These are phyloP conservation scores for Suillus paluster DNA, from an alignment of 768 basidiomycete genomes.

Conservation along the genomic window DNA sequence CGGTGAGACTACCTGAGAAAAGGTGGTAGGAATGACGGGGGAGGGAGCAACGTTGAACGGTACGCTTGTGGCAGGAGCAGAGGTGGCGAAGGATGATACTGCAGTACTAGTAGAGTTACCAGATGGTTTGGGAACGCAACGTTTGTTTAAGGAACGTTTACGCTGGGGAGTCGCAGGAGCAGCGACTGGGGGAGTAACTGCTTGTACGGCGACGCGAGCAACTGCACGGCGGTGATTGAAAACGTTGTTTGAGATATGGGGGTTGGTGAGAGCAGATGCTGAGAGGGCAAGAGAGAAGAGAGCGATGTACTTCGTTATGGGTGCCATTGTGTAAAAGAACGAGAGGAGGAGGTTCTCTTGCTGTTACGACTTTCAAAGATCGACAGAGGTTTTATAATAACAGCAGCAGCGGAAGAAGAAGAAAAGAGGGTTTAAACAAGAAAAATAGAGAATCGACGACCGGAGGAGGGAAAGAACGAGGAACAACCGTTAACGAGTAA, in stretches of 20 bases:
- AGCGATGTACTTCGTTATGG: slow-evolving; percentile 47
- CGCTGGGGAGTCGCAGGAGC: slow-evolving; percentile 13
- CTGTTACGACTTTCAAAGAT: no score
- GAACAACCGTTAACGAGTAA: slow-evolving; percentile 7
- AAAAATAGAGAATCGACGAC: slow-evolving; percentile 8
- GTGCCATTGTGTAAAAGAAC: slow-evolving; percentile 31
- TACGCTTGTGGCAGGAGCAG: background rate
- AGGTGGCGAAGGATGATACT: background rate
- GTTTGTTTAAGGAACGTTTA: slow-evolving; percentile 34
- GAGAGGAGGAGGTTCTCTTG: slow-evolving; percentile 19
- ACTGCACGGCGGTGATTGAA: slow-evolving; percentile 26
- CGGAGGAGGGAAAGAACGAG: slow-evolving; percentile 9
- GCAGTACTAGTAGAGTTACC: slow-evolving; percentile 26
- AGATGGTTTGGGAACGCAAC: slow-evolving; percentile 21
- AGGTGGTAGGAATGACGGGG: background rate
- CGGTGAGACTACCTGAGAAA: background rate
- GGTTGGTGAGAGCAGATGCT: slow-evolving; percentile 38
- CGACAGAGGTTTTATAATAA: slow-evolving; percentile 21
- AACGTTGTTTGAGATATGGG: slow-evolving; percentile 39
- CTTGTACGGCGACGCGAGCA: background rate
- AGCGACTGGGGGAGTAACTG: slow-evolving; percentile 3
- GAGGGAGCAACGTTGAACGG: slow-evolving; percentile 30
- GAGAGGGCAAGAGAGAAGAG: slow-evolving; percentile 48
- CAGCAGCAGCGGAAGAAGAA: no score
- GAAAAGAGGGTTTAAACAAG: slow-evolving; percentile 9